phyloP scores from a whole-genome alignment of 2,329 filamentous ascomycete genomes.

The Exophiala sideris region DNA sequence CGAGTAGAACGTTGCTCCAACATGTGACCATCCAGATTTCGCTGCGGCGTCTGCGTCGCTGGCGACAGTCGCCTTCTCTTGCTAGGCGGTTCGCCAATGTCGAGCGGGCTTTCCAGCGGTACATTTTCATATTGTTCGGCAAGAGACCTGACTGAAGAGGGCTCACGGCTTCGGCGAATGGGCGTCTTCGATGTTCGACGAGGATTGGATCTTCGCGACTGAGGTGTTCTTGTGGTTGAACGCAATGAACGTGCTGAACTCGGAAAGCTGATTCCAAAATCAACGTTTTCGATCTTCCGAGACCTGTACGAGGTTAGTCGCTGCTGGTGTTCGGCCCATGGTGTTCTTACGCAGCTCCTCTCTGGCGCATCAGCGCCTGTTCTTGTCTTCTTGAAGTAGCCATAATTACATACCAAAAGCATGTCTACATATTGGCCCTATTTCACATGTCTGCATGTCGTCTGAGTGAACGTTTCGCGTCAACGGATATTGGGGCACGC shows the following conservation, averaged over 20 bases:
- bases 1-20: neutral
- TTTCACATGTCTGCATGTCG: neutral
- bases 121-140: neutral
- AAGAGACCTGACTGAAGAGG: conserved; percentile 2
- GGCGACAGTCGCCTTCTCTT: conserved; percentile 21
- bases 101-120: neutral
- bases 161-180: conserved; percentile 2
- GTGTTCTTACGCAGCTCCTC: conserved; percentile 7
- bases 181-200: conserved; percentile 12
- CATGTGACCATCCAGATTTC: neutral
- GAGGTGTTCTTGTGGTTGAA: conserved; percentile 31
- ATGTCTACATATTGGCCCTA: neutral
- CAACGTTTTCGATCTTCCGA: conserved; percentile 45
- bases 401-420: neutral
- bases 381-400: conserved; percentile 41
- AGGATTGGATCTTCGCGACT: conserved; percentile 13
- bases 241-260: conserved; percentile 30
- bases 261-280: conserved; percentile 51
- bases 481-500: neutral
- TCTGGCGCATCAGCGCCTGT: conserved; percentile 54
- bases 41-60: neutral
- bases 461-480: neutral
- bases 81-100: conserved; percentile 1
- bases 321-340: conserved; percentile 27
- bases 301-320: conserved; percentile 35